These are phyloP conservation scores for Elsinoe necatrix DNA, from an alignment of 2,329 filamentous ascomycete species.

Conservation along the genomic window DNA sequence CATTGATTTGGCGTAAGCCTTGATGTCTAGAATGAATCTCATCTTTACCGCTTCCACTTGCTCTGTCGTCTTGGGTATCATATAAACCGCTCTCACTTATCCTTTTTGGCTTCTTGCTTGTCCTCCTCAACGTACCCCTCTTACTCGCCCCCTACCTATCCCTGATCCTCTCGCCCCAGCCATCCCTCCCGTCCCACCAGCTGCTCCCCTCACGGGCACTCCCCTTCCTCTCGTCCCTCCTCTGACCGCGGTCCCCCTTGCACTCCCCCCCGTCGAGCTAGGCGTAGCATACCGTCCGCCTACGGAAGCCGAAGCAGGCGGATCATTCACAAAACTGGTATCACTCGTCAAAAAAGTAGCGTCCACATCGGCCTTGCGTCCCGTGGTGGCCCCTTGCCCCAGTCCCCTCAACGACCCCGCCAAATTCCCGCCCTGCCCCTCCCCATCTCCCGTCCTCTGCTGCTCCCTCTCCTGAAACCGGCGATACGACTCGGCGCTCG, in stretches of 20 bases:
- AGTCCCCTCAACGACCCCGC: background rate
- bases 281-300: conserved; percentile 39
- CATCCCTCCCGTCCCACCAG: conserved; percentile 24
- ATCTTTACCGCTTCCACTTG: background rate
- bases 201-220: conserved; percentile 32
- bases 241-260: conserved; percentile 10
- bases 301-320: conserved; percentile 42
- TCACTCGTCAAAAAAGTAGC: conserved; percentile 92
- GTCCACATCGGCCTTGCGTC: conserved; percentile 46
- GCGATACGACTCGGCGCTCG: conserved; percentile 16
- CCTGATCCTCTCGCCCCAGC: conserved; percentile 24
- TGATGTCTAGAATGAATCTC: background rate
- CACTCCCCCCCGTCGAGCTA: conserved; percentile 18
- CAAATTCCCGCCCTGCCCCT: background rate
- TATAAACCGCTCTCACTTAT: background rate
- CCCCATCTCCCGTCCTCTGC: background rate
- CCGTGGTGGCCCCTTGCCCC: background rate
- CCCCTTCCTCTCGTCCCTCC: conserved; percentile 26
- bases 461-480: conserved; percentile 8
- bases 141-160: conserved; percentile 26
- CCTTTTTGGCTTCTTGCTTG: background rate
- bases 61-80: background rate
- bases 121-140: conserved; percentile 23
- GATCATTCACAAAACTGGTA: conserved; percentile 83
- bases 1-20: background rate